Conservation (phyloP, 2,329 filamentous ascomycete species). For the Hortaea sp. region DNA sequence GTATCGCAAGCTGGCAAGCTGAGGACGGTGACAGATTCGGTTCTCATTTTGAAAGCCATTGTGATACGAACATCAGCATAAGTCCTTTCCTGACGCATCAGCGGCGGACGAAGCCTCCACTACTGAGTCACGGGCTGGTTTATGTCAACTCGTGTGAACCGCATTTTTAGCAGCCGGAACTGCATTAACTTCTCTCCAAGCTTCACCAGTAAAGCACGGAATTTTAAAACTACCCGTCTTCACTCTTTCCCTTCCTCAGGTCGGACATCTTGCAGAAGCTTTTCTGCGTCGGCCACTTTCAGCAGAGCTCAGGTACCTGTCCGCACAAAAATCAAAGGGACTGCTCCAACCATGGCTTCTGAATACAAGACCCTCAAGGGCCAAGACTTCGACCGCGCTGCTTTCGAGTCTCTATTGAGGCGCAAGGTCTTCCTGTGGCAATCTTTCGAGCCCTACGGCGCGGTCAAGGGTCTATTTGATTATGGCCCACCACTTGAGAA, state of each 20-base stretch:
- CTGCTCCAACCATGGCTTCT: slow-evolving; percentile 42
- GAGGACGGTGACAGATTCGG: too few relatives aligned
- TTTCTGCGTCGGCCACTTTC: slow-evolving; percentile 7
- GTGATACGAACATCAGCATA: background rate
- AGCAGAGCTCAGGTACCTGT: slow-evolving; percentile 16
- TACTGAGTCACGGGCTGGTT: background rate
- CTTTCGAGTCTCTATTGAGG: slow-evolving; percentile 75
- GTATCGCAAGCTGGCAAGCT: too few relatives aligned
- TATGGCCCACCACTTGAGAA: slow-evolving; percentile 84
- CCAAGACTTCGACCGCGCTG: slow-evolving; percentile 72
- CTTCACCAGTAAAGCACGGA: background rate
- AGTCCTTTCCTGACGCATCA: background rate
- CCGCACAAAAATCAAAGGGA: slow-evolving; percentile 26
- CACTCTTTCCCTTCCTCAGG: background rate
- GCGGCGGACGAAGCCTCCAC: background rate
- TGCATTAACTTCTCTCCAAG: background rate
- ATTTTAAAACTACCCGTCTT: background rate
- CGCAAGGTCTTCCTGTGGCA: slow-evolving; percentile 91
- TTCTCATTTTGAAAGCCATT: background rate
- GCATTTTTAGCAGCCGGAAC: background rate
- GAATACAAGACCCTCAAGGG: slow-evolving; percentile 72
- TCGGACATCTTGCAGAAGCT: slow-evolving; percentile 2
- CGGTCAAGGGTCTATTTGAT: slow-evolving; percentile 58
- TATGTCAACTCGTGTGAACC: background rate
- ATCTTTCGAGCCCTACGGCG: slow-evolving; percentile 78